Conservation (phyloP, 116 monocot species). For the Cymodocea nodosa region DNA sequence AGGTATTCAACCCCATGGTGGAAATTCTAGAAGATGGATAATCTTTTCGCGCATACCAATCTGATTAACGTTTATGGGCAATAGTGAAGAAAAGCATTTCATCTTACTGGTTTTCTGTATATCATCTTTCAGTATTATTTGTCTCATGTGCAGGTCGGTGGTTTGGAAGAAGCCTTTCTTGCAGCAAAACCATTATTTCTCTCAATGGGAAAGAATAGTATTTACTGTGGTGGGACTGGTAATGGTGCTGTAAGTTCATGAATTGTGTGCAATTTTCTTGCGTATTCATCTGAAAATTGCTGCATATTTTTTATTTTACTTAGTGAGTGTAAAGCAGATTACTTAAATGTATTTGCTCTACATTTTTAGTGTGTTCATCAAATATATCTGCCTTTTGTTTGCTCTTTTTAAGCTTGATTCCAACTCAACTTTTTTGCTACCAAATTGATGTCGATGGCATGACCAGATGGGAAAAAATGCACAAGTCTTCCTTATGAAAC, state of each 20-base stretch:
- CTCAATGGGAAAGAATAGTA: constrained; percentile 67
- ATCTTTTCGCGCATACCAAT: neutral
- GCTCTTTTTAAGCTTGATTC: too few relatives aligned
- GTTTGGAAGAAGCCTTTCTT: constrained; percentile 59
- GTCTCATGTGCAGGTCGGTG: constrained; percentile 53
- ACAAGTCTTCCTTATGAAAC: too few relatives aligned
- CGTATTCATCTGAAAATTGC: neutral
- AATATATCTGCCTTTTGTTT: too few relatives aligned
- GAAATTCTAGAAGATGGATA: neutral
- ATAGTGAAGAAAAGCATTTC: neutral
- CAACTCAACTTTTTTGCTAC: too few relatives aligned
- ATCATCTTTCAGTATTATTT: neutral
- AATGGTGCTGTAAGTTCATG: constrained; percentile 72
- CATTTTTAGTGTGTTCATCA: too few relatives aligned
- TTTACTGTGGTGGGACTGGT: constrained; percentile 82
- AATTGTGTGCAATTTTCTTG: neutral
- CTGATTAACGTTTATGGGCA: neutral
- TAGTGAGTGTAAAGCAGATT: too few relatives aligned
- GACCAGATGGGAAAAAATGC: too few relatives aligned
- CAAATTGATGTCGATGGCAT: too few relatives aligned
- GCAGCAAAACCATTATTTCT: constrained; percentile 76
- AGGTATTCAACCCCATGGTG: neutral
- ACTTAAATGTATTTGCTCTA: too few relatives aligned
- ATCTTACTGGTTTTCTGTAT: constrained; percentile 1
- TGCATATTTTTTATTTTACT: too few relatives aligned